A percentile compares a stretch with the other conserved stretches of the same genome.
phyloP scores from a whole-genome alignment of 2,329 filamentous ascomycete genomes.

The Epichloe scottii region DNA sequence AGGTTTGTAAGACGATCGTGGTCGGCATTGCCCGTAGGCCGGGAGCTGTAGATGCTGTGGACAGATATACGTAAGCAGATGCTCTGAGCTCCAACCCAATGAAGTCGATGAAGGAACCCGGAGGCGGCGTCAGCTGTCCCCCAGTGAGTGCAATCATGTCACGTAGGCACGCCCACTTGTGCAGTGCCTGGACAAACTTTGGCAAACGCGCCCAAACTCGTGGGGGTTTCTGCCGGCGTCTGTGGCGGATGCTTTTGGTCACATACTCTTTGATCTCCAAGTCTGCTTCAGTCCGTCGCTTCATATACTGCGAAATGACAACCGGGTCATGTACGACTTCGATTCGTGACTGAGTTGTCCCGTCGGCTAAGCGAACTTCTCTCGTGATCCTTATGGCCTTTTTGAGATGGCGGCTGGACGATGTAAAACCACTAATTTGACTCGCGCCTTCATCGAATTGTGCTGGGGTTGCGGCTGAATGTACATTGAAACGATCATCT shows the following conservation, averaged over 20 bases:
- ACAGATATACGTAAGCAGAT: constrained; percentile 26
- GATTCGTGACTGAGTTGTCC: constrained; percentile 47
- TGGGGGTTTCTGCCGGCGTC: constrained; percentile 3
- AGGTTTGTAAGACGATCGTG: constrained; percentile 34
- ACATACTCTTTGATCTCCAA: constrained; percentile 63
- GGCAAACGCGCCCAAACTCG: constrained; percentile 10
- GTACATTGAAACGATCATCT: constrained; percentile 58
- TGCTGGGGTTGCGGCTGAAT: constrained; percentile 57
- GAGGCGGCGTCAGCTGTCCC: constrained; percentile 14
- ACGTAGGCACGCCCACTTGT: constrained; percentile 10
- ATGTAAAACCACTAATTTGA: constrained; percentile 58
- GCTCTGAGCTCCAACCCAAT: constrained; percentile 22
- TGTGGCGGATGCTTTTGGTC: constrained; percentile 6
- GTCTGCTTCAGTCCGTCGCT: constrained; percentile 58
- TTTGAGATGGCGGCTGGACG: constrained; percentile 52
- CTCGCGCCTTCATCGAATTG: constrained; percentile 65
- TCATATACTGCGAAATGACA: constrained; percentile 81
- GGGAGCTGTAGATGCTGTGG: constrained; percentile 36
- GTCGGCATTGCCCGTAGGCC: constrained; percentile 37
- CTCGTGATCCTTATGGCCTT: constrained; percentile 65
- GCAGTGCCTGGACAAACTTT: constrained; percentile 9
- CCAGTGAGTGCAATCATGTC: constrained; percentile 5
- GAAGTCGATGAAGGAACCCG: constrained; percentile 18
- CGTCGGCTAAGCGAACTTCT: constrained; percentile 32
- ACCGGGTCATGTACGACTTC: constrained; percentile 66